Percentiles rank a stretch among this genome's conserved stretches.
Evolutionary conservation across 2,329 filamentous ascomycete species (phyloP).

Genomic region (Colletotrichum sp.): DNA sequence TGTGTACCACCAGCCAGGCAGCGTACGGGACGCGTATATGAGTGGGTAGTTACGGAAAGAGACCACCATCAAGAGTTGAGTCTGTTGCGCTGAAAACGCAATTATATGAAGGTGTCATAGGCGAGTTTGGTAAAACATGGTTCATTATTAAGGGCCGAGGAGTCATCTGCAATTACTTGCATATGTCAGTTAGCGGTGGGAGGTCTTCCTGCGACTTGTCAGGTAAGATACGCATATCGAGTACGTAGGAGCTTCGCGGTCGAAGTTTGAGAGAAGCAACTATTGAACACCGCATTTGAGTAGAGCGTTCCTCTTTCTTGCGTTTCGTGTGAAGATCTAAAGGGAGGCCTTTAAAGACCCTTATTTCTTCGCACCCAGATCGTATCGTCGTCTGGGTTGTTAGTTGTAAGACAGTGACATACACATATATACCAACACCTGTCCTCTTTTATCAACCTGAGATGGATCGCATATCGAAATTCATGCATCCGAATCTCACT

Average conservation of each 20-base stretch:
- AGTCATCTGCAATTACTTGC: neutral
- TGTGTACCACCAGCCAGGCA: neutral
- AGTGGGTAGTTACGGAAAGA: neutral
- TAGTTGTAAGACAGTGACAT: neutral
- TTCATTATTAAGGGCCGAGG: fast-evolving
- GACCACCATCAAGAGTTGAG: neutral
- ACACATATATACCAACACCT: fast-evolving
- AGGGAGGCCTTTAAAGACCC: fast-evolving
- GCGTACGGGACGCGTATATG: neutral
- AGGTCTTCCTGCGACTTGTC: fast-evolving
- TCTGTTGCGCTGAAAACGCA: fast-evolving
- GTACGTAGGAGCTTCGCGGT: neutral
- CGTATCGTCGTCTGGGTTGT: neutral
- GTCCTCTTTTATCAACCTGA: fast-evolving
- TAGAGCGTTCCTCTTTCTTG: neutral
- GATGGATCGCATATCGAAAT: fast-evolving
- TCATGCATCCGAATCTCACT: fast-evolving
- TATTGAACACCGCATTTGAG: fast-evolving
- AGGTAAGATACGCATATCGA: fast-evolving
- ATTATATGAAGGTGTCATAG: fast-evolving
- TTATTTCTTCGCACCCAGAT: fast-evolving
- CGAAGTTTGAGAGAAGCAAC: neutral
- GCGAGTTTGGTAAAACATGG: fast-evolving
- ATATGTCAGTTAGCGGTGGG: fast-evolving
- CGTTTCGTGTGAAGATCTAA: neutral